Conservation (phyloP, 2,329 filamentous ascomycete genomes). For the Sarocladium strictum region DNA sequence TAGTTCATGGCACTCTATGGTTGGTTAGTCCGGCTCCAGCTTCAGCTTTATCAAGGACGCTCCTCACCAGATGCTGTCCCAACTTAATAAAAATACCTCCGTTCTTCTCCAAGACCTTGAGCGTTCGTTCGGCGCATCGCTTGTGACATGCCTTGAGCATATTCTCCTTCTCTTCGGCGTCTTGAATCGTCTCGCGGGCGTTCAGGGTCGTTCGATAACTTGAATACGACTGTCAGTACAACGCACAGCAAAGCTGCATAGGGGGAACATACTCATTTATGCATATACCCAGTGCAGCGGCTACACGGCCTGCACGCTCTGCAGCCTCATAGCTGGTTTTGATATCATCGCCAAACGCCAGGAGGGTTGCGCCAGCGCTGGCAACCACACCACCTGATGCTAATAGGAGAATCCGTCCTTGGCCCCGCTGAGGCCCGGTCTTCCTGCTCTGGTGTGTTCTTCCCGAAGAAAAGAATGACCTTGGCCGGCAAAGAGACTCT, state of each 20-base stretch:
- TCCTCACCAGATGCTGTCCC: conserved; percentile 75
- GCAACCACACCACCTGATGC: conserved; percentile 47
- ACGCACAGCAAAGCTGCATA: neutral
- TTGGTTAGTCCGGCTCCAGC: conserved; percentile 18
- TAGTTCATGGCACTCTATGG: conserved; percentile 86
- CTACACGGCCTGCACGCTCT: conserved; percentile 74
- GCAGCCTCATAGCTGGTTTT: conserved; percentile 70
- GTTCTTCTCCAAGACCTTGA: conserved; percentile 86
- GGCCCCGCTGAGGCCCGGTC: conserved; percentile 13
- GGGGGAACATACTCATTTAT: conserved; percentile 71
- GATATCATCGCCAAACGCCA: conserved; percentile 62
- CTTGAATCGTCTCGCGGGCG: conserved; percentile 52
- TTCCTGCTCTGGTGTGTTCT: conserved; percentile 15
- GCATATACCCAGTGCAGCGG: conserved; percentile 66
- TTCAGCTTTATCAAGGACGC: neutral
- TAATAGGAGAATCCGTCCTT: conserved; percentile 33
- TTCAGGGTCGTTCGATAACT: conserved; percentile 88
- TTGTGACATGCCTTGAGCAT: conserved; percentile 80
- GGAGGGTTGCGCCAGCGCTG: conserved; percentile 34
- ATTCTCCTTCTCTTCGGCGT: conserved; percentile 59
- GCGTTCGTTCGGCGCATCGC: conserved; percentile 81
- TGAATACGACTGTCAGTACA: conserved; percentile 5
- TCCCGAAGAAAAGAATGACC: conserved; percentile 22
- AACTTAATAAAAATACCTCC: conserved; percentile 98
- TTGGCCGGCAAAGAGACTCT: conserved; percentile 13